phyloP scores from a whole-genome alignment of 176 grass and related monocot genomes.

The Cenchrus americanus region DNA sequence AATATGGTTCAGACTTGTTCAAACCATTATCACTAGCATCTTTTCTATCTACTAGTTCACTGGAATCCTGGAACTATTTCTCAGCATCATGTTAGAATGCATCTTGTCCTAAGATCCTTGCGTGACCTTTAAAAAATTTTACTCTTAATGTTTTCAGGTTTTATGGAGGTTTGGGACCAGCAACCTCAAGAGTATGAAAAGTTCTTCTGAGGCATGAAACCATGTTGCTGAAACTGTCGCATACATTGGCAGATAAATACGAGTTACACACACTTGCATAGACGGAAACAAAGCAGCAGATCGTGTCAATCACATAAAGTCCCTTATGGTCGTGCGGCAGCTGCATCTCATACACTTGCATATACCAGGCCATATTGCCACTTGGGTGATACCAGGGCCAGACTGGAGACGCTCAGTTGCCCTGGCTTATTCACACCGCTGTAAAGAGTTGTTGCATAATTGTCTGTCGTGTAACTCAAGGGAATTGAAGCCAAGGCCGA shows the following conservation, averaged over 20 bases:
- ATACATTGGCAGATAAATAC: constrained; percentile 11
- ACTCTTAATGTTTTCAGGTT: constrained; percentile 53
- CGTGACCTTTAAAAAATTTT: not conserved
- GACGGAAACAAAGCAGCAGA: constrained; percentile 29
- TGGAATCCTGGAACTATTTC: not conserved
- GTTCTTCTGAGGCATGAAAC: constrained; percentile 58
- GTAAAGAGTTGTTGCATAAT: not conserved
- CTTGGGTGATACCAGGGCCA: constrained; percentile 6
- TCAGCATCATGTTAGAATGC: constrained; percentile 8
- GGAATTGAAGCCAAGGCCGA: not conserved
- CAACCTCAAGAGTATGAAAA: constrained; percentile 63
- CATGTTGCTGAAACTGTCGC: constrained; percentile 24
- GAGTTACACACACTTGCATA: constrained; percentile 18
- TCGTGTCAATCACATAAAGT: not conserved
- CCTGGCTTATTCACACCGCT: constrained; percentile 1
- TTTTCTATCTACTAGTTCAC: not conserved
- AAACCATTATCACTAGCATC: not conserved
- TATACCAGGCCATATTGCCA: not conserved
- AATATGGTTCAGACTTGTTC: not conserved
- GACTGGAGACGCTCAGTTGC: not conserved
- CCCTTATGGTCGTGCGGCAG: not conserved
- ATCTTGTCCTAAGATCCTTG: not conserved
- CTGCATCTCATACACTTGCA: constrained; percentile 7
- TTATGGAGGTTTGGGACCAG: constrained; percentile 80
- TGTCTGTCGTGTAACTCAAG: constrained; percentile 21